phyloP scores from a whole-genome alignment of 1,284 basidiomycete species.

The Apiotrichum akiyoshidainum region DNA sequence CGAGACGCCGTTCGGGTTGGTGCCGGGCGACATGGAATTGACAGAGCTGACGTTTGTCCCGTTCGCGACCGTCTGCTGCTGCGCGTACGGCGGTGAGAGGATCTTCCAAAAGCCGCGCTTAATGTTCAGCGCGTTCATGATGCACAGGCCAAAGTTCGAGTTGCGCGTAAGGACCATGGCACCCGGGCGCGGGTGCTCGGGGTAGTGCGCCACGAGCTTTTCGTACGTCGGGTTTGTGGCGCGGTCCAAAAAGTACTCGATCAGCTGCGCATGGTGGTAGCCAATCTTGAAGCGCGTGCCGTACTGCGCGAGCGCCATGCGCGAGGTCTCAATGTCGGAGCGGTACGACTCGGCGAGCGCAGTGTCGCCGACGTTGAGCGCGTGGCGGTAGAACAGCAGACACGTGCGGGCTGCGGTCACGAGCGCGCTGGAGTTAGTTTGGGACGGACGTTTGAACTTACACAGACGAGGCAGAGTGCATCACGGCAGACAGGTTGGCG shows the following conservation, averaged over 20 bases:
- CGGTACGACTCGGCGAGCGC: conserved; percentile 30
- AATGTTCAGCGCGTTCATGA: conserved; percentile 44
- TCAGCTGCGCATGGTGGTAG: conserved; percentile 46
- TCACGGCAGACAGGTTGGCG: conserved; percentile 31
- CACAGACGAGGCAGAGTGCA: conserved; percentile 44
- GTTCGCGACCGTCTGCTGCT: neutral
- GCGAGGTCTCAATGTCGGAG: conserved; percentile 38
- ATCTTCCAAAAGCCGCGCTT: conserved; percentile 44
- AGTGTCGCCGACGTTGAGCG: conserved; percentile 37
- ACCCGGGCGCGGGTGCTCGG: conserved; percentile 43
- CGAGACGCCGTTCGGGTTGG: too few relatives aligned
- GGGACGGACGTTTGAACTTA: conserved; percentile 14
- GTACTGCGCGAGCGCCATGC: conserved; percentile 36
- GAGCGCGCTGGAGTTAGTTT: conserved; percentile 24
- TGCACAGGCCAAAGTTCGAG: conserved; percentile 36
- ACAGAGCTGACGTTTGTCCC: neutral
- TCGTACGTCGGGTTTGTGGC: conserved; percentile 40
- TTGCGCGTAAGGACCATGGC: conserved; percentile 33
- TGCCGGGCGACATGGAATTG: too few relatives aligned
- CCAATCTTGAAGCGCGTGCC: conserved; percentile 44
- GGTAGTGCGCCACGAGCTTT: conserved; percentile 43
- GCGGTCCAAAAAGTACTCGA: conserved; percentile 48
- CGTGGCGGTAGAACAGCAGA: conserved; percentile 41
- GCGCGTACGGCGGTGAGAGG: neutral
- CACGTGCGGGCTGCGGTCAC: conserved; percentile 42